Evolutionary conservation across 2,329 filamentous ascomycete species (phyloP).

Genomic region (Macrophomina tecta): DNA sequence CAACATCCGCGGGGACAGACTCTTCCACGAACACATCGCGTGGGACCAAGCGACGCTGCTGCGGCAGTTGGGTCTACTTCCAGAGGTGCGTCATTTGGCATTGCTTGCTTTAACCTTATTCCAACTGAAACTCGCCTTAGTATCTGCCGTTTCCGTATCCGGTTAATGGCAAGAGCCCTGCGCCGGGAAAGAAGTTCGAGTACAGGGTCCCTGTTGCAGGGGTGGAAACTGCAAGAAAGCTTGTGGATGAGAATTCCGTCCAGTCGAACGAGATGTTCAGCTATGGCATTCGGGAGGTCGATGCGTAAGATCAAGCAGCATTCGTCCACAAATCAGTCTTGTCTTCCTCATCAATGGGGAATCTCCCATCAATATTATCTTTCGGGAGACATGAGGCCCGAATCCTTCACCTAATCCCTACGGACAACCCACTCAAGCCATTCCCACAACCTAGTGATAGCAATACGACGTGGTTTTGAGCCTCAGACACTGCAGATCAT

Average conservation of each 20-base stretch:
- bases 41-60: slow-evolving; percentile 73
- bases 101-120: neutral
- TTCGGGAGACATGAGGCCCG: no score
- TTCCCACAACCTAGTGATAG: no score
- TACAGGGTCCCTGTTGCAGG: slow-evolving; percentile 68
- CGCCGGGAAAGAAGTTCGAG: slow-evolving; percentile 58
- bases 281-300: slow-evolving; percentile 39
- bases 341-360: no score
- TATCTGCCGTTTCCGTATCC: slow-evolving; percentile 68
- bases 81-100: slow-evolving; percentile 46
- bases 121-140: neutral
- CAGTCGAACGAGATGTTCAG: slow-evolving; percentile 64
- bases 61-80: slow-evolving; percentile 66
- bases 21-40: slow-evolving; percentile 73
- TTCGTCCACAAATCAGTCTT: no score
- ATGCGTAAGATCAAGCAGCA: neutral
- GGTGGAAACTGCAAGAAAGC: slow-evolving; percentile 58
- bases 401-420: no score
- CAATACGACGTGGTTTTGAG: no score
- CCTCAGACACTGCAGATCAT: no score
- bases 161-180: slow-evolving; percentile 34
- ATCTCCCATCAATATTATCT: no score
- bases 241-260: slow-evolving; percentile 56
- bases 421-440: no score
- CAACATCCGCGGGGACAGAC: slow-evolving; percentile 69